These are phyloP conservation scores for Chaetomiaceae sp. DNA, from an alignment of 2,329 filamentous ascomycete genomes.

Conservation along the genomic window DNA sequence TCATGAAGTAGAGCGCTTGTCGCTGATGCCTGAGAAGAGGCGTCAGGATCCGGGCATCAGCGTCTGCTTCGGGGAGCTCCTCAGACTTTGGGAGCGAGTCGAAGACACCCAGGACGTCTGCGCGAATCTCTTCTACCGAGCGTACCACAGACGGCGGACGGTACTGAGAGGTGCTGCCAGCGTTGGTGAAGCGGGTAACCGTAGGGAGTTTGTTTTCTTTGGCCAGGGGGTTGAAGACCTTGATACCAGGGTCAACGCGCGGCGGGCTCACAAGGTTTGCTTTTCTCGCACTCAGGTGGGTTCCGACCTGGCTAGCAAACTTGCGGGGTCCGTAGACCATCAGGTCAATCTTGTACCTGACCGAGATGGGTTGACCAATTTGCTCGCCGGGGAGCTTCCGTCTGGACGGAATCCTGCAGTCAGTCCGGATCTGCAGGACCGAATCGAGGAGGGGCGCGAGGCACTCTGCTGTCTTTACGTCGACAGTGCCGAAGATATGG, in stretches of 20 bases:
- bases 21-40: slow-evolving; percentile 79
- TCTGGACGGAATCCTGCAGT: slow-evolving; percentile 65
- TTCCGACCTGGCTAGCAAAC: slow-evolving; percentile 61
- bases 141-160: slow-evolving; percentile 40
- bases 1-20: slow-evolving; percentile 85
- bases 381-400: slow-evolving; percentile 59
- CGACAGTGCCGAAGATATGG: slow-evolving; percentile 70
- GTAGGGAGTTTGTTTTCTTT: slow-evolving; percentile 41
- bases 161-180: slow-evolving; percentile 21
- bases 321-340: slow-evolving; percentile 75
- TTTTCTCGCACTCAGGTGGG: slow-evolving; percentile 59
- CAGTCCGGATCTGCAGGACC: slow-evolving; percentile 61
- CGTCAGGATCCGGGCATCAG: slow-evolving; percentile 57
- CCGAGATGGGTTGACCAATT: slow-evolving; percentile 57
- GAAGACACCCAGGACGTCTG: slow-evolving; percentile 81
- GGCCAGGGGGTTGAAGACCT: slow-evolving; percentile 73
- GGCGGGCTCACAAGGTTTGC: slow-evolving; percentile 64
- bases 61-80: slow-evolving; percentile 68
- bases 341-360: slow-evolving; percentile 59
- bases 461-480: slow-evolving; percentile 59
- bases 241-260: slow-evolving; percentile 61
- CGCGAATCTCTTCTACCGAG: slow-evolving; percentile 80
- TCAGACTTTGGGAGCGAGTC: slow-evolving; percentile 74
- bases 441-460: slow-evolving; percentile 71
- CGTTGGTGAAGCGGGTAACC: slow-evolving; percentile 22